Evolutionary conservation across 2,329 filamentous ascomycete species (phyloP).

Genomic region (Colletotrichum acutatum): DNA sequence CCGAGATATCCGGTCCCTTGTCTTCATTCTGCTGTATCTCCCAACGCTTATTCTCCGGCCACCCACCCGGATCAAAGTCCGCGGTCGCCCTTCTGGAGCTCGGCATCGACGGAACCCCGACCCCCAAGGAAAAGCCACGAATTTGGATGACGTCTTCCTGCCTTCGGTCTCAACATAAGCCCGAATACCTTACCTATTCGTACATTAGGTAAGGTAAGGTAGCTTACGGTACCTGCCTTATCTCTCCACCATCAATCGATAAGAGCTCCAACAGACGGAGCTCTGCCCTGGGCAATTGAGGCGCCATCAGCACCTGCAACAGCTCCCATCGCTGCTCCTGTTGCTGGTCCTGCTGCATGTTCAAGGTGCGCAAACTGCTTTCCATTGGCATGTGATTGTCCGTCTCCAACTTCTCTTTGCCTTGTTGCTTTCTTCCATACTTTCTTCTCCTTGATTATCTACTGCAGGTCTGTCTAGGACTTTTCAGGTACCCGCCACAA

Average conservation of each 20-base stretch:
- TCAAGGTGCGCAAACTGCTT: slow-evolving; percentile 15
- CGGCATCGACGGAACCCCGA: slow-evolving; percentile 12
- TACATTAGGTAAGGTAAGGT: no score
- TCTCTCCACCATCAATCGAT: slow-evolving; percentile 24
- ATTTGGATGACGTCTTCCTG: slow-evolving; percentile 27
- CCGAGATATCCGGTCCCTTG: background rate
- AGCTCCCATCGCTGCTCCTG: background rate
- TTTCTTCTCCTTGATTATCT: background rate
- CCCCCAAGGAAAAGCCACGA: background rate
- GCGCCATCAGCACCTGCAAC: slow-evolving; percentile 1
- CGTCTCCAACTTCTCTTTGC: background rate
- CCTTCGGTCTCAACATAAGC: background rate
- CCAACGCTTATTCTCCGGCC: background rate
- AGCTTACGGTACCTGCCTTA: background rate
- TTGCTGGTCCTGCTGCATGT: background rate
- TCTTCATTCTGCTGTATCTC: background rate
- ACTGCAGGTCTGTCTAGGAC: slow-evolving; percentile 4
- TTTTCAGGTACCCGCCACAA: background rate
- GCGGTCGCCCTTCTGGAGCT: background rate
- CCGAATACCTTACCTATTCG: background rate
- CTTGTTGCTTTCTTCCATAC: background rate
- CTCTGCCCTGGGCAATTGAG: background rate
- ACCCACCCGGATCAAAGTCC: slow-evolving; percentile 1
- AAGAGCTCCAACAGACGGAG: slow-evolving; percentile 14
- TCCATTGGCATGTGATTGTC: slow-evolving; percentile 23